A percentile compares a stretch with the other conserved stretches of the same genome.
Evolutionary conservation across 164 flowering plant genomes (phyloP).

Genomic region (Stephania yunnanensis): DNA sequence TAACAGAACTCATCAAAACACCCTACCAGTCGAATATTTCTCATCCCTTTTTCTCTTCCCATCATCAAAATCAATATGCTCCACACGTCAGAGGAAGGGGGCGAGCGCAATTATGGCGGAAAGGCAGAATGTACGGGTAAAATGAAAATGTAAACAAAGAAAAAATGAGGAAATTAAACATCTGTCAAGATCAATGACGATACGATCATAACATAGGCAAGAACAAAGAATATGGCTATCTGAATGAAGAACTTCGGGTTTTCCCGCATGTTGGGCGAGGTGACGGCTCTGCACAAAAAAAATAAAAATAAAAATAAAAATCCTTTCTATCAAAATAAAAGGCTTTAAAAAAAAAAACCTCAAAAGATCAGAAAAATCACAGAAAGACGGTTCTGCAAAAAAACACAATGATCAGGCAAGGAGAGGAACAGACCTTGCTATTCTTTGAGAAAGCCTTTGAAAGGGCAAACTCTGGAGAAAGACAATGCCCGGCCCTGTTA

Average conservation of each 20-base stretch:
- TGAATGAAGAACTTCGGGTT: slow-evolving; percentile 90
- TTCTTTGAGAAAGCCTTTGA: slow-evolving; percentile 70
- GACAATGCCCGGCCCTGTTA: slow-evolving; percentile 90
- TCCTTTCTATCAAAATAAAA: too few species aligned
- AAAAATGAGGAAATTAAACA: slow-evolving; percentile 21
- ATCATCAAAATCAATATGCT: background rate
- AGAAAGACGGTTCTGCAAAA: background rate
- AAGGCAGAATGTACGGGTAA: background rate
- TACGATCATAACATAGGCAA: slow-evolving; percentile 86
- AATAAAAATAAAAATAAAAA: too few species aligned
- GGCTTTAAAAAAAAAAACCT: too few species aligned
- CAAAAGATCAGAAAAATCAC: background rate
- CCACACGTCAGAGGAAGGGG: background rate
- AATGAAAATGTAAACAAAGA: background rate
- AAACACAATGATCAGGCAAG: background rate
- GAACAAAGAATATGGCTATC: slow-evolving; percentile 77
- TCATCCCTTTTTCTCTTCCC: background rate
- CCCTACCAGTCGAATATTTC: background rate
- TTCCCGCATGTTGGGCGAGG: slow-evolving; percentile 92
- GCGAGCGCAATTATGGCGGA: background rate
- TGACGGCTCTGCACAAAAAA: slow-evolving; percentile 63
- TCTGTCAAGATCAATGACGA: slow-evolving; percentile 91
- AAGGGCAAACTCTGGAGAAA: slow-evolving; percentile 90
- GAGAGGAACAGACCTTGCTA: slow-evolving; percentile 49
- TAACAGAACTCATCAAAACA: background rate